Conservation (phyloP, 2,329 filamentous ascomycete genomes). For the Xylariaceae sp. region DNA sequence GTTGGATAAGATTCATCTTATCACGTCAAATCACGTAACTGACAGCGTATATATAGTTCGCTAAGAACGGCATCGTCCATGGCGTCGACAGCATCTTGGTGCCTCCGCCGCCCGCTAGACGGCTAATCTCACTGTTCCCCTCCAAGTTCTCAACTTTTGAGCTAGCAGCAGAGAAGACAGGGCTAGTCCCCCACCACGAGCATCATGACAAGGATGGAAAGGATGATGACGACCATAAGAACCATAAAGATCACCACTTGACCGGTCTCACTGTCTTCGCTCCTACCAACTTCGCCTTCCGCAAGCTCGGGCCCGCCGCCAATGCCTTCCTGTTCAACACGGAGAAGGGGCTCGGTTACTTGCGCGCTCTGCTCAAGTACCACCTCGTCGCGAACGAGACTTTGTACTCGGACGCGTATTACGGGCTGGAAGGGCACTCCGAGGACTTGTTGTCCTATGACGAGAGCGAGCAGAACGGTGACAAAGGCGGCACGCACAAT, state of each 20-base stretch:
- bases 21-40: background rate
- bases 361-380: constrained; percentile 67
- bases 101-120: constrained; percentile 70
- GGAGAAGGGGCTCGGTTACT: constrained; percentile 73
- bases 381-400: constrained; percentile 45
- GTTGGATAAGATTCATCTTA: constrained; percentile 1
- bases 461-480: constrained; percentile 40
- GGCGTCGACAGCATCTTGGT: constrained; percentile 76
- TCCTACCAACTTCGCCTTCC: constrained; percentile 82
- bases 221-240: constrained; percentile 51
- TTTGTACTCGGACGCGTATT: constrained; percentile 81
- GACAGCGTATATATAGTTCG: constrained; percentile 54
- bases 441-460: background rate
- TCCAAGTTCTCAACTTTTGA: constrained; percentile 79
- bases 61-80: constrained; percentile 83
- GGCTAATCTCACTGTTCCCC: constrained; percentile 68
- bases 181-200: constrained; percentile 55
- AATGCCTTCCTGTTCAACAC: constrained; percentile 89
- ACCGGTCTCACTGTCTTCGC: constrained; percentile 80
- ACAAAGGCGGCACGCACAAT: constrained; percentile 44
- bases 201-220: constrained; percentile 26
- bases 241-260: constrained; percentile 58
- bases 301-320: constrained; percentile 71
- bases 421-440: constrained; percentile 50
- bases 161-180: constrained; percentile 76